phyloP scores from a whole-genome alignment of 2,329 filamentous ascomycete species.

The Aspergillus brasiliensis region DNA sequence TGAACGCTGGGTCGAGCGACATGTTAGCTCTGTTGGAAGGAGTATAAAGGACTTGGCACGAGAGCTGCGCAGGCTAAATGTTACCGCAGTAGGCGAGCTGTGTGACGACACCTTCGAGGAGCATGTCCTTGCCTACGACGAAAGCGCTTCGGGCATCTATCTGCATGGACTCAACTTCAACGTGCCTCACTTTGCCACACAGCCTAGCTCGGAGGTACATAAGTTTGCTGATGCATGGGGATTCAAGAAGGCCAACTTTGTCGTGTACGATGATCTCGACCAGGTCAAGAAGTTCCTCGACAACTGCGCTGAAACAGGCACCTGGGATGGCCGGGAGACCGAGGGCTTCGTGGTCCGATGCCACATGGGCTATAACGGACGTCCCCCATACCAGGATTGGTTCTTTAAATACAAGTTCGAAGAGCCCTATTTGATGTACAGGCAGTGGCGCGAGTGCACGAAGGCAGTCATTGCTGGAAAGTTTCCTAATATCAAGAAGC shows the following conservation, averaged over 20 bases:
- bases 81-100: slow-evolving; percentile 92
- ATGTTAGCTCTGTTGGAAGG: slow-evolving; percentile 76
- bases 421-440: slow-evolving; percentile 97
- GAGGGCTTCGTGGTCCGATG: slow-evolving; percentile 97
- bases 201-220: slow-evolving; percentile 80
- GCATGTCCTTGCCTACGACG: slow-evolving; percentile 87
- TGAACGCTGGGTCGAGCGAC: slow-evolving; percentile 77
- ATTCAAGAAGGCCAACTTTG: slow-evolving; percentile 83
- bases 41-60: slow-evolving; percentile 75
- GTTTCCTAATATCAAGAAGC: slow-evolving; percentile 78
- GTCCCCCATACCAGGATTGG: slow-evolving; percentile 76
- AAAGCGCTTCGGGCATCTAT: slow-evolving; percentile 84
- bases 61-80: slow-evolving; percentile 76
- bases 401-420: slow-evolving; percentile 99
- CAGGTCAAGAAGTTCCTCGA: slow-evolving; percentile 81
- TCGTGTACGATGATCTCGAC: slow-evolving; percentile 72
- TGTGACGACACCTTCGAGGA: slow-evolving; percentile 97
- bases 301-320: slow-evolving; percentile 80
- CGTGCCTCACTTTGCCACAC: slow-evolving; percentile 85
- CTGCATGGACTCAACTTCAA: slow-evolving; percentile 96
- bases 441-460: slow-evolving; percentile 97
- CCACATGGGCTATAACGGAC: slow-evolving; percentile 59
- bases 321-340: slow-evolving; percentile 87
- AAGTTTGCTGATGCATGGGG: slow-evolving; percentile 90
- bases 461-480: slow-evolving; percentile 80